Base-by-base conservation (phyloP, 768 basidiomycete species). In the Kwoniella sp. region DNA sequence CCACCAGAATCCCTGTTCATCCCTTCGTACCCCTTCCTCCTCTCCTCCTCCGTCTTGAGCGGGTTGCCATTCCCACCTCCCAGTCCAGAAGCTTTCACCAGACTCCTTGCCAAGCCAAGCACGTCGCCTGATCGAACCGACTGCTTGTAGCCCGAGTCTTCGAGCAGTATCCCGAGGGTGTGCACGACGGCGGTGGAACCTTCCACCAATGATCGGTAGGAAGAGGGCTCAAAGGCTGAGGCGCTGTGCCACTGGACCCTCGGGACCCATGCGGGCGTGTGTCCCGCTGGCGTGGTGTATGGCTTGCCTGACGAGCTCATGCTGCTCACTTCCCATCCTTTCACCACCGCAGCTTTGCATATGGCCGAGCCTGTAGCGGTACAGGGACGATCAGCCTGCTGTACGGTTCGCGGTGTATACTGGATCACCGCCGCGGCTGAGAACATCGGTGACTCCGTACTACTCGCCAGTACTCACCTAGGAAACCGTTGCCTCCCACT, bases 401-500 rank as follows among this genome's bases (percentile, higher is more conserved):
- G n/a, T n/a, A n/a, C n/a, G n/a, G n/a, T n/a, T n/a, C n/a, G n/a
- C n/a, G n/a, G n/a, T n/a, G n/a, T n/a, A n/a, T n/a, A n/a, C n/a
- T n/a, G n/a, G n/a, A n/a, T n/a, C n/a, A n/a, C n/a, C n/a, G n/a
- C n/a, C n/a, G n/a, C n/a, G n/a, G n/a, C n/a, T n/a, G n/a, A n/a
- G n/a, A n/a, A n/a, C n/a, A n/a, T n/a, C n/a, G n/a, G n/a, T n/a
- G n/a, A n/a, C n/a, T n/a, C n/a, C n/a, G n/a, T n/a, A n/a, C n/a
- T n/a, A n/a, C n/a, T n/a, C n/a, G n/a, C n/a, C n/a, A n/a, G 11
- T 9, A 51, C 76, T 55, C 59, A 87, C 92, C 93, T 66, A 99
- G 83, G 78, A 95, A 98, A 5, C 95, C 95, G 77, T 95, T 95
- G 38, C 95, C 95, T n/a, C 95, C 95, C 1, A 98, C 82, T 34